Base-by-base conservation (phyloP, 1,139 yeast species). In the Zygosaccharomyces sapae region DNA sequence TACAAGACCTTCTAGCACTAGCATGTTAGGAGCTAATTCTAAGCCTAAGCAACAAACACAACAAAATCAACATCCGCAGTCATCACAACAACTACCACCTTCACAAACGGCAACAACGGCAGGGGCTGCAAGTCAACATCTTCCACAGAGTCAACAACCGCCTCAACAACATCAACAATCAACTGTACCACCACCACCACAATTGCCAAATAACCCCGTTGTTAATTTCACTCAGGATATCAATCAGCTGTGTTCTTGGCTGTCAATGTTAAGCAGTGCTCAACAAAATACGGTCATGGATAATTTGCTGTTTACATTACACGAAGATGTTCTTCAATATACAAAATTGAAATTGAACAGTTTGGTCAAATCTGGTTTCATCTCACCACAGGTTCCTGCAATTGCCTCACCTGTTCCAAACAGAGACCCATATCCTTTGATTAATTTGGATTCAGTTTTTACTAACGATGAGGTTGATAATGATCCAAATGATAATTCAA, bases 271-370 rank as follows among this genome's bases (percentile, higher is more conserved):
- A 62, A 74, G 70, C 47, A 72, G 77, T 8, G 77, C 75, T 46
- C 86, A 83, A 56, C 81, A 74, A 55, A 70, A 76, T 49, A 70
- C 80, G 27, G 77, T 81, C 63, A 72, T 81, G 60, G 87, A 82
- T 55, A 74, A 80, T 55, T 58, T 78, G 68, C 61, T 82, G 68
- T 69, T 75, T 51, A 65, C 74, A 56, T 61, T 79, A 66, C 63
- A 78, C 70, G 61, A 70, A 62, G 71, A 82, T 61, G 72, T 76
- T 56, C 53, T 76, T 67, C 65, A 70, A 61, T 65, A 74, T 71
- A 59, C 79, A 58, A 69, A 74, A 70, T 58, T 67, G 68, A 55
- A 61, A 62, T 46, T 67, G 22, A 68, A 64, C 47, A 57, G 57
- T 43, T 42, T 51, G 45, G 53, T 55, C 47, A 55, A 55, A 38